These are phyloP conservation scores for Populus ilicifolia DNA, from an alignment of 345 rosid species.

Conservation along the genomic window DNA sequence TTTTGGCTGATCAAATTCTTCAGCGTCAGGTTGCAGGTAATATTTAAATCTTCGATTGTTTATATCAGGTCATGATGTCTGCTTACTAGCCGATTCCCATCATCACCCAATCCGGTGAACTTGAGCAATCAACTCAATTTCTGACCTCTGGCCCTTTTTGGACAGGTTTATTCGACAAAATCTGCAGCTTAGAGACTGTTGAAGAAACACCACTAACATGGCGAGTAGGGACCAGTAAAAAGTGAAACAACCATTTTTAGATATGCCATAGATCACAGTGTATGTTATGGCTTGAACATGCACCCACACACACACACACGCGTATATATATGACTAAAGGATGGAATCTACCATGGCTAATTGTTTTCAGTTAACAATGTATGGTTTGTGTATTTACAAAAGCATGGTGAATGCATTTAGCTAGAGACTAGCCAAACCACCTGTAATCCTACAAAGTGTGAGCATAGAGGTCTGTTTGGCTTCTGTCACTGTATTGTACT, in stretches of 20 bases:
- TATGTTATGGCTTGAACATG: neutral
- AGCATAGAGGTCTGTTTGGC: neutral
- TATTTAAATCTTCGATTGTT: neutral
- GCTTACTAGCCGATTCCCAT: neutral
- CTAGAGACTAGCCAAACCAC: neutral
- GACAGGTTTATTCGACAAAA: constrained; percentile 4
- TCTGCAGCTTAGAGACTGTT: neutral
- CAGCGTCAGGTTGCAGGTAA: constrained; percentile 42
- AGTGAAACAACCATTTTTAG: neutral
- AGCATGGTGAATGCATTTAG: neutral
- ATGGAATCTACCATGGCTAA: neutral
- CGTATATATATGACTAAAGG: neutral
- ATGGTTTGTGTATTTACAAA: neutral
- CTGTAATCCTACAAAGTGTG: neutral
- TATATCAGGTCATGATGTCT: neutral
- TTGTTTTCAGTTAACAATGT: neutral
- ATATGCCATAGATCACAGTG: neutral
- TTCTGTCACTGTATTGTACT: neutral
- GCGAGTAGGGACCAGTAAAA: neutral
- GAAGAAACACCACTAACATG: constrained; percentile 4
- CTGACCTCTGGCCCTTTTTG: neutral
- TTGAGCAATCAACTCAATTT: neutral
- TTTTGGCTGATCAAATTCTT: constrained; percentile 26
- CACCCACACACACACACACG: too few relatives aligned
- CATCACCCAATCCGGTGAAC: neutral